Conservation (phyloP, 2,329 filamentous ascomycete genomes). For the Sporothrix schenckii region DNA sequence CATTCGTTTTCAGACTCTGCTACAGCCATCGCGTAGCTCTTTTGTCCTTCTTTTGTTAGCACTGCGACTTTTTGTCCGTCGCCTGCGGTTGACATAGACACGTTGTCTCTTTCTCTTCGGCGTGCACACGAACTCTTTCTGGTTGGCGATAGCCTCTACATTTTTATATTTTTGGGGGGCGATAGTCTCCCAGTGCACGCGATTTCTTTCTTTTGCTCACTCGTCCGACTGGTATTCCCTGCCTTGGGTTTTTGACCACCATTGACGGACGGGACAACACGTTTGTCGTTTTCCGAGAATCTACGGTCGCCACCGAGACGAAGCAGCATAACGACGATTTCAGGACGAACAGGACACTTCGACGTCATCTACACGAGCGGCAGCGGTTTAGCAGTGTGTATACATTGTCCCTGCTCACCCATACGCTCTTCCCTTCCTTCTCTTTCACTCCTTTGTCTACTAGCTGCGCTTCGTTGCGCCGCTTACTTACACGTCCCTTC, state of each 20-base stretch:
- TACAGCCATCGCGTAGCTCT: background rate
- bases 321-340: background rate
- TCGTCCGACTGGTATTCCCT: background rate
- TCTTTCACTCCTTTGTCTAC: background rate
- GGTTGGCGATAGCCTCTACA: conserved; percentile 7
- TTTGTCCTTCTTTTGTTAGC: background rate
- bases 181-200: background rate
- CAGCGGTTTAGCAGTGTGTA: background rate
- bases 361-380: background rate
- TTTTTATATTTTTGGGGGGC: background rate
- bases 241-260: background rate
- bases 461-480: conserved; percentile 1
- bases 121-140: conserved; percentile 29
- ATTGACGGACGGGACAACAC: background rate
- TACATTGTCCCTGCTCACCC: background rate
- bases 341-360: background rate
- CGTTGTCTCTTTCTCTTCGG: conserved; percentile 12
- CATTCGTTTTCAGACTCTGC: conserved; percentile 18
- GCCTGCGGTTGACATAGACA: background rate
- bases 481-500: conserved; percentile 36
- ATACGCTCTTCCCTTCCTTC: background rate
- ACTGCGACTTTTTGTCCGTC: background rate
- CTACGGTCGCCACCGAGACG: background rate
- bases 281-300: background rate
- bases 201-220: background rate